Conservation (phyloP, 2,329 filamentous ascomycete species). For the Colletotrichum musicola region DNA sequence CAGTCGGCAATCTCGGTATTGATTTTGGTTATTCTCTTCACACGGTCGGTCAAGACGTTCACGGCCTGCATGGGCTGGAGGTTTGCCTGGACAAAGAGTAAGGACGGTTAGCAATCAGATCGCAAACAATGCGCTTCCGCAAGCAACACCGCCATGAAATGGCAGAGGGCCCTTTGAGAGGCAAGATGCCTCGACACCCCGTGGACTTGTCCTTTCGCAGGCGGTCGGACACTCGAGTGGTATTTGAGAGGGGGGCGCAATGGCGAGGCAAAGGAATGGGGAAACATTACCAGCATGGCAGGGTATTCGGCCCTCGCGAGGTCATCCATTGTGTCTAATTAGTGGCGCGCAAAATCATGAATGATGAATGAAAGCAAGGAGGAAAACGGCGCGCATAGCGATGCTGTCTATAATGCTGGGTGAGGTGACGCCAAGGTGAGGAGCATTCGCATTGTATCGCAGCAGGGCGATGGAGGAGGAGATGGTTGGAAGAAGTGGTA, state of each 20-base stretch:
- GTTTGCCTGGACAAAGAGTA: slow-evolving; percentile 69
- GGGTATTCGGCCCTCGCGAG: slow-evolving; percentile 92
- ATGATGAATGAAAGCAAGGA: slow-evolving; percentile 33
- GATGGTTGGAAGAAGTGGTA: slow-evolving; percentile 15
- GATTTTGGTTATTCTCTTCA: slow-evolving; percentile 86
- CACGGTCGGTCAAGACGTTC: slow-evolving; percentile 84
- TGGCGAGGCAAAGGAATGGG: slow-evolving; percentile 12
- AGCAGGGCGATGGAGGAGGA: slow-evolving; percentile 22
- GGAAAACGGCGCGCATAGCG: slow-evolving; percentile 41
- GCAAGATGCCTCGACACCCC: neutral
- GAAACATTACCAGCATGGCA: slow-evolving; percentile 81
- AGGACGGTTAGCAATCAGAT: slow-evolving; percentile 37
- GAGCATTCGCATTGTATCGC: slow-evolving; percentile 39
- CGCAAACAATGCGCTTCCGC: slow-evolving; percentile 36
- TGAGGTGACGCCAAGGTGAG: slow-evolving; percentile 35
- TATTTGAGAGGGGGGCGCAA: slow-evolving; percentile 13
- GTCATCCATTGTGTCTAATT: slow-evolving; percentile 71
- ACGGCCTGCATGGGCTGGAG: slow-evolving; percentile 88
- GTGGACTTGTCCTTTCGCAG: slow-evolving; percentile 26
- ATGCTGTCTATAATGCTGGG: slow-evolving; percentile 40
- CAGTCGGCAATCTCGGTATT: slow-evolving; percentile 96
- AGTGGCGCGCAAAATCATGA: slow-evolving; percentile 37
- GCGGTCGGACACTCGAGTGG: neutral
- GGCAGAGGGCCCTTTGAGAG: neutral
- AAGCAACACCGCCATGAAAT: neutral